Evolutionary conservation across 306 rosid species (phyloP).

Genomic region (Ormosia emarginata): DNA sequence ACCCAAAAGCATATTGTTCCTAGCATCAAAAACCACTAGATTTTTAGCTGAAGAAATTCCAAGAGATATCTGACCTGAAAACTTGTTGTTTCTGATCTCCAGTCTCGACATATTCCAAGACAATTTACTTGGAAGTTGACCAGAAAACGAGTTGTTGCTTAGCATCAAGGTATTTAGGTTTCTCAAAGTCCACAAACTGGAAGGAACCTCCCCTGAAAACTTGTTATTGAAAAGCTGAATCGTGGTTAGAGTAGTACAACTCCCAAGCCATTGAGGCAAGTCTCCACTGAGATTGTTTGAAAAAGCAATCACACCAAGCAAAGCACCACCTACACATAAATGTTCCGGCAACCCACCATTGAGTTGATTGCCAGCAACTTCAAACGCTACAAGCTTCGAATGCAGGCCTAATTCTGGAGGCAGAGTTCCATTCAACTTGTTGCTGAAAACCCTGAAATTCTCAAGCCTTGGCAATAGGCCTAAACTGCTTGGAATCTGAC

Average conservation of each 20-base stretch:
- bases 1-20: slow-evolving; percentile 65
- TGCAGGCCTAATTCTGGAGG: slow-evolving; percentile 66
- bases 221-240: slow-evolving; percentile 52
- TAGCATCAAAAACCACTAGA: slow-evolving; percentile 61
- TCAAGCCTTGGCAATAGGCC: slow-evolving; percentile 44
- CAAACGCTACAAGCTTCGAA: slow-evolving; percentile 59
- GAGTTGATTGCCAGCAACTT: slow-evolving; percentile 59
- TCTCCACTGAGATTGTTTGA: slow-evolving; percentile 54
- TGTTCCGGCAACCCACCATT: slow-evolving; percentile 64
- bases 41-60: slow-evolving; percentile 41
- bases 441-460: slow-evolving; percentile 44
- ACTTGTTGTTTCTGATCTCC: slow-evolving; percentile 59
- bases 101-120: slow-evolving; percentile 56
- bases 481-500: slow-evolving; percentile 58
- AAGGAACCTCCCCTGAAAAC: slow-evolving; percentile 69
- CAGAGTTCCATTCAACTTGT: slow-evolving; percentile 68
- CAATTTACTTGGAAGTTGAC: slow-evolving; percentile 58
- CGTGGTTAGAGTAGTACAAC: slow-evolving; percentile 42
- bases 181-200: slow-evolving; percentile 53
- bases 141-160: slow-evolving; percentile 62
- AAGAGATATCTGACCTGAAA: slow-evolving; percentile 60
- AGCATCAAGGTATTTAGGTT: slow-evolving; percentile 55
- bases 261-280: slow-evolving; percentile 58
- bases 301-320: slow-evolving; percentile 55
- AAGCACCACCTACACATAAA: slow-evolving; percentile 53